A percentile compares a stretch with the other conserved stretches of the same genome.
phyloP scores from a whole-genome alignment of 306 rosid species.

The Sechiopsis laciniata region DNA sequence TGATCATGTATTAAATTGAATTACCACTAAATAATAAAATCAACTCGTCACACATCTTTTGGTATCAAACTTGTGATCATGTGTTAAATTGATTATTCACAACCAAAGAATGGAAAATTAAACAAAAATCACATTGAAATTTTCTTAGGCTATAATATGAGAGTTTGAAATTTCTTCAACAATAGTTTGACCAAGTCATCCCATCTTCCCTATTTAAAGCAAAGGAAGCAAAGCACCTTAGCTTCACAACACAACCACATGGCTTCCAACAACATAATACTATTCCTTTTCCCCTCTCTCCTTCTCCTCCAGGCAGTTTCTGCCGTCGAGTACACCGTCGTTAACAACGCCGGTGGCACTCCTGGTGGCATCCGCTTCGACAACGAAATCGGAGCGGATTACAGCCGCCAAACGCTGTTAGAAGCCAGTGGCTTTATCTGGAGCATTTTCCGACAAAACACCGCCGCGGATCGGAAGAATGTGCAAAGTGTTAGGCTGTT shows the following conservation, averaged over 20 bases:
- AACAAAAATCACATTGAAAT: too few species aligned
- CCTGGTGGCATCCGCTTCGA: conserved; percentile 37
- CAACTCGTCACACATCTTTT: too few species aligned
- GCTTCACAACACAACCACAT: background rate
- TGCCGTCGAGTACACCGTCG: conserved; percentile 34
- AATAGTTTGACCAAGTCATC: background rate
- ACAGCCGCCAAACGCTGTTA: conserved; percentile 27
- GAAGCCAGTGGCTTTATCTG: conserved; percentile 30
- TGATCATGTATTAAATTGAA: too few species aligned
- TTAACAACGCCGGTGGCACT: conserved; percentile 36
- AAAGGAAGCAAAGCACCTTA: background rate
- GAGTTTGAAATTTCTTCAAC: background rate
- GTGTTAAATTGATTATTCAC: too few species aligned
- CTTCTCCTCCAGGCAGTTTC: conserved; percentile 21
- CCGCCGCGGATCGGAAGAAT: conserved; percentile 18
- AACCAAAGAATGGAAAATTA: too few species aligned
- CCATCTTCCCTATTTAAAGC: background rate
- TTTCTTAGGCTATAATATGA: background rate
- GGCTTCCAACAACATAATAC: conserved; percentile 12
- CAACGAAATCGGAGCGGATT: conserved; percentile 28
- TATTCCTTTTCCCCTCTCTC: conserved; percentile 25
- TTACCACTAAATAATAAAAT: too few species aligned
- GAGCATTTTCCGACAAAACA: conserved; percentile 24
- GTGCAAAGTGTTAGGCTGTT: conserved; percentile 26
- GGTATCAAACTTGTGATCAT: too few species aligned